phyloP scores from a whole-genome alignment of 2,329 filamentous ascomycete genomes.

The Stachybotrys chartarum region DNA sequence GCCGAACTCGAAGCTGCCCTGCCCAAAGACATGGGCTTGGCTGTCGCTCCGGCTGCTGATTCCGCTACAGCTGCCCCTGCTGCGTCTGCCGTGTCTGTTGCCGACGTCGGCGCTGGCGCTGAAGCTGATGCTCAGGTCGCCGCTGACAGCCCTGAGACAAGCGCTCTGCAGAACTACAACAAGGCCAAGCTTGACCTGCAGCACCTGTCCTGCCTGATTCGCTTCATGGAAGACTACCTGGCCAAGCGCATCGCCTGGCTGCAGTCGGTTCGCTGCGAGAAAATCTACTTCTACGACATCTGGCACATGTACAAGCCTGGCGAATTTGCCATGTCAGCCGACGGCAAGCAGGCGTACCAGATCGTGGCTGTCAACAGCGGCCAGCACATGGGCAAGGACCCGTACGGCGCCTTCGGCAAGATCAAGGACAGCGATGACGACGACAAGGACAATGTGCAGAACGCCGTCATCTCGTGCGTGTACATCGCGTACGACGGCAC shows the following conservation, averaged over 20 bases:
- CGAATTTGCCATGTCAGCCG: not conserved
- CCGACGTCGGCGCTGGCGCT: not conserved
- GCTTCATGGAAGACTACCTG: not conserved
- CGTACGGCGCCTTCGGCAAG: constrained; percentile 5
- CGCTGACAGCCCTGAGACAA: not conserved
- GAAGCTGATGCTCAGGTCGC: not conserved
- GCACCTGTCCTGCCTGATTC: constrained; percentile 24
- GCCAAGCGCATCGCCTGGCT: not conserved
- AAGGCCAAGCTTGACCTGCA: constrained; percentile 22
- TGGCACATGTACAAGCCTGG: constrained; percentile 5
- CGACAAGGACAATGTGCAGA: not conserved
- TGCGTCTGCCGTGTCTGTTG: not conserved
- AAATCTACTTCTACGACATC: constrained; percentile 4
- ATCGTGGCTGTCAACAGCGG: not conserved
- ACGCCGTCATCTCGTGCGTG: not conserved
- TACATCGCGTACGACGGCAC: not conserved
- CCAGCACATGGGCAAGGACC: not conserved
- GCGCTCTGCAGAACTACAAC: not conserved
- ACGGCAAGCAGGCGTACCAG: constrained; percentile 4
- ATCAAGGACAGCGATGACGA: constrained; percentile 10
- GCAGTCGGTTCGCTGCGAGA: not conserved
- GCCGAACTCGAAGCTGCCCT: not conserved
- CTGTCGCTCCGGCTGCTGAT: not conserved
- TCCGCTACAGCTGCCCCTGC: not conserved
- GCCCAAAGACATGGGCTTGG: not conserved